Conservation (phyloP, 129 eudicot genomes). For the Pulicaria dysenterica region DNA sequence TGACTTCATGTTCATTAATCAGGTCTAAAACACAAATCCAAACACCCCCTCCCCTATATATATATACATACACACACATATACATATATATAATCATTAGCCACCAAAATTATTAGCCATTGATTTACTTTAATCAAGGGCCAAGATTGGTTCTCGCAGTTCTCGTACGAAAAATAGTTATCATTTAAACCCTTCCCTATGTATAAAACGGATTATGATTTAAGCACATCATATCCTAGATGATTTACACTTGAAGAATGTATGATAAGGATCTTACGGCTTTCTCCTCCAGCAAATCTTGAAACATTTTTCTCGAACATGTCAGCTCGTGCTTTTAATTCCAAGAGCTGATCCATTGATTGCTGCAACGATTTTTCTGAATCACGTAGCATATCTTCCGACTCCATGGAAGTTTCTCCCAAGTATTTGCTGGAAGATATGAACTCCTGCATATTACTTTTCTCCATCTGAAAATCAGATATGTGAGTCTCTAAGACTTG, state of each 20-base stretch:
- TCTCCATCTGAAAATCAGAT: conserved; percentile 49
- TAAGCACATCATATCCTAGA: not conserved
- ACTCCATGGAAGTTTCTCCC: conserved; percentile 42
- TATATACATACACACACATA: no score
- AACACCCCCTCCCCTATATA: no score
- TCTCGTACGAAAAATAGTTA: no score
- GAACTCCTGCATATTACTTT: conserved; percentile 39
- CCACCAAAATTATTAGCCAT: no score
- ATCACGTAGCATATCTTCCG: conserved; percentile 61
- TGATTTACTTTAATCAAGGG: no score
- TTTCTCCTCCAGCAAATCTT: conserved; percentile 46
- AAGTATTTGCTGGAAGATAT: conserved; percentile 47
- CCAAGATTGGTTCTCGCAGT: no score
- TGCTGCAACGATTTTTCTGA: conserved; percentile 68
- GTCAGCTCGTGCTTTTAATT: conserved; percentile 59
- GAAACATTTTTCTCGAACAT: conserved; percentile 52
- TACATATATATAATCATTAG: no score
- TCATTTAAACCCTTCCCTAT: not conserved
- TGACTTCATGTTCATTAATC: no score
- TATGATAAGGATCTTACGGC: conserved; percentile 39
- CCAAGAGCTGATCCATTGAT: conserved; percentile 62
- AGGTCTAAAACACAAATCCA: no score
- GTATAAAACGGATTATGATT: not conserved
- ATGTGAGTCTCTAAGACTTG: conserved; percentile 49
- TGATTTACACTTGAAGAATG: not conserved